Percentiles rank a stretch among this genome's conserved stretches.
Conservation (phyloP, 106 monocot species). For the Xerophyta viscosa region DNA sequence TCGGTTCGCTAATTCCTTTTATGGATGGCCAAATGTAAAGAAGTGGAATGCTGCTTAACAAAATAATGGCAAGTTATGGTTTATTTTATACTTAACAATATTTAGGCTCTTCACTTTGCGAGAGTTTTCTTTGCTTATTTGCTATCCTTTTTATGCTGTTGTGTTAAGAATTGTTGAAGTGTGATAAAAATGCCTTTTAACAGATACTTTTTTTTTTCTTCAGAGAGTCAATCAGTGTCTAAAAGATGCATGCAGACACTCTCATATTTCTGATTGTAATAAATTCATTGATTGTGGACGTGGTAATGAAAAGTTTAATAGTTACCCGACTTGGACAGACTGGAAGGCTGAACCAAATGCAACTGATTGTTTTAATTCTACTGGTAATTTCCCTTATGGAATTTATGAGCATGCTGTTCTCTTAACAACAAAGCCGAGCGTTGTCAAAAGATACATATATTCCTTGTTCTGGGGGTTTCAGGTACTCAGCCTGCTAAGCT, state of each 20-base stretch:
- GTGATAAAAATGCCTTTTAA: background rate
- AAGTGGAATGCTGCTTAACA: no score
- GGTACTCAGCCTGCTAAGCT: constrained; percentile 24
- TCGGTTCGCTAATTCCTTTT: no score
- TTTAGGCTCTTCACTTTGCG: no score
- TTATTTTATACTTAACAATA: no score
- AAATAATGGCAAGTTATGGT: no score
- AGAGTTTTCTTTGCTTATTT: no score
- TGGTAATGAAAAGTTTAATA: constrained; percentile 2
- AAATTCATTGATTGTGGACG: constrained; percentile 57
- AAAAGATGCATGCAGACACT: constrained; percentile 25
- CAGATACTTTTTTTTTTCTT: constrained; percentile 7
- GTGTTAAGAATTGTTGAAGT: constrained; percentile 1
- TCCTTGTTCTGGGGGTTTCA: constrained; percentile 90
- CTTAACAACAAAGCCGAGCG: constrained; percentile 35
- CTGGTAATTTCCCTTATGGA: constrained; percentile 46
- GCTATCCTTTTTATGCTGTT: no score
- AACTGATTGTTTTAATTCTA: constrained; percentile 24
- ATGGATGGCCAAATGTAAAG: no score
- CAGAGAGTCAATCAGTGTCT: constrained; percentile 88
- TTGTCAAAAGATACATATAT: constrained; percentile 63
- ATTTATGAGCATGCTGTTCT: constrained; percentile 51
- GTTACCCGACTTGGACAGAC: constrained; percentile 2
- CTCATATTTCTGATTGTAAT: constrained; percentile 17
- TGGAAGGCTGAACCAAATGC: constrained; percentile 36